Evolutionary conservation across 1,139 yeast genomes (phyloP).

Genomic region (Blastobotrys persicus): DNA sequence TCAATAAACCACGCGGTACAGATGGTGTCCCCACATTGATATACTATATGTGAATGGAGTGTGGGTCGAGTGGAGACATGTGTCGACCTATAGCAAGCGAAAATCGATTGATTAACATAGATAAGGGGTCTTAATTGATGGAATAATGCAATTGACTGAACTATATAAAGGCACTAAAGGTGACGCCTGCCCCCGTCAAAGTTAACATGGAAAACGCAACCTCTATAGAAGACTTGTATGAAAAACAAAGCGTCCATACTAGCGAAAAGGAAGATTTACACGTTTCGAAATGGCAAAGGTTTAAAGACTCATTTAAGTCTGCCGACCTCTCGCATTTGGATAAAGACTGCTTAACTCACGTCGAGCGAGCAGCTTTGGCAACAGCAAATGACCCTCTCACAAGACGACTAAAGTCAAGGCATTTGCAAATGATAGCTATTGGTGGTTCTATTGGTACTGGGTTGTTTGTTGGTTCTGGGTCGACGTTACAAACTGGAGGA

Average conservation of each 20-base stretch:
- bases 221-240: neutral
- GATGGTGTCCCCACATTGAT: too few species aligned
- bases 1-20: too few species aligned
- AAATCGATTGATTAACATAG: too few species aligned
- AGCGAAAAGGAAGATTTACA: neutral
- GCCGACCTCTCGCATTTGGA: conserved; percentile 27
- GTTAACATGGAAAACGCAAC: neutral
- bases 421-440: conserved; percentile 67
- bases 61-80: too few species aligned
- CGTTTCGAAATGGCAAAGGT: conserved; percentile 23
- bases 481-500: conserved; percentile 66
- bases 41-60: too few species aligned
- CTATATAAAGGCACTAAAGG: too few species aligned
- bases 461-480: conserved; percentile 71
- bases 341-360: conserved; percentile 26
- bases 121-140: too few species aligned
- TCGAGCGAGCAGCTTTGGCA: conserved; percentile 31
- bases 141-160: too few species aligned
- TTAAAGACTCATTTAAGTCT: conserved; percentile 32
- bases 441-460: conserved; percentile 88
- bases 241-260: too few species aligned
- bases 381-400: conserved; percentile 41
- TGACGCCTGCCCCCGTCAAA: too few species aligned
- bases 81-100: too few species aligned
- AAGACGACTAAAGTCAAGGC: conserved; percentile 48